Evolutionary conservation across 192 early-diverging fungal species (phyloP), one percentile per base, ranked within the genome.

Genomic region (Umbelopsis ramanniana): DNA sequence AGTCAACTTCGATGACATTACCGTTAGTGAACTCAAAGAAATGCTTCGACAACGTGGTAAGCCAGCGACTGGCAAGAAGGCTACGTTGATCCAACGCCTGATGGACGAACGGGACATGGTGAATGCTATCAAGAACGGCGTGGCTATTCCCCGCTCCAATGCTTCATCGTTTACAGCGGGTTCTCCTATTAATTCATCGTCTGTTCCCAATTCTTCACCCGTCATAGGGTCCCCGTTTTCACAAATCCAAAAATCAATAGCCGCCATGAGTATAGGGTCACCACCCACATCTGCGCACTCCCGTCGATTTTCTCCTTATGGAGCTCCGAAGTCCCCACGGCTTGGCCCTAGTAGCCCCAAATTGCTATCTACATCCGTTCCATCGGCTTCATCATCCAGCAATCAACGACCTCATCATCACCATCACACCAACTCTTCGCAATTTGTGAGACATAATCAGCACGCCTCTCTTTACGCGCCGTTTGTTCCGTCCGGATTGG

Each of bases 1-100:
- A 14, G 84, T 89, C 8, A 83, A 93, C 46, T 92, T 93, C 79
- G 86, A 91, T 37, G 92, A 93, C 74, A 87, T 93, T 19, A 93
- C 92, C 0, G 92, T 93, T 0, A 77, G 83, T 6, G 92, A 93
- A 75, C 77, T 93, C 19, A 93, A 93, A 67, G 91, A 93, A 46
- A 87, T 91, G 82, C 72, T 93, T 24, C 70, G 89, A 35, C 82
- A 88, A 60, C 84, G 92, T 26, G 86, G 89, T 1, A 86, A 90
- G 55, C 89, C 88, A 17, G 86, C 87, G 12, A 84, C 86, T 19
- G 92, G 92, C 15, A 92, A 91, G 76, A 93, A 93, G 50, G 91
- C 89, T 1, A 76, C 89, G 10, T 70, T 93, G 54, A 81, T 91
- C n/a, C 84, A 90, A 76, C 71, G 92, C 24, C 71, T 93, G 0